phyloP scores from a whole-genome alignment of 192 early-diverging fungal genomes.

The Entomortierella beljakovae region DNA sequence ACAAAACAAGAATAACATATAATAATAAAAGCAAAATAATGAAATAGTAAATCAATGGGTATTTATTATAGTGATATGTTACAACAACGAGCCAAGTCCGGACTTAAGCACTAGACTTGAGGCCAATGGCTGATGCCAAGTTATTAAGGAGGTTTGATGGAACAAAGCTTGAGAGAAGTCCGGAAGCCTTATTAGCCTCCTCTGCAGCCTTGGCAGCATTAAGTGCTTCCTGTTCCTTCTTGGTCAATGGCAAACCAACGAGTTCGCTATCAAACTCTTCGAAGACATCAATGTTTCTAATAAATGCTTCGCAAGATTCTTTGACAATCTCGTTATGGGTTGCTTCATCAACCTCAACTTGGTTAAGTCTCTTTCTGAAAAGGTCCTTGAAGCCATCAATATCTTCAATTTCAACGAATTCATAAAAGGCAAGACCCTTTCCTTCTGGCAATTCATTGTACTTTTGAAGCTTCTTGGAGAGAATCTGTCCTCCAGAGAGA shows the following conservation, averaged over 20 bases:
- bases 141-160: conserved; percentile 33
- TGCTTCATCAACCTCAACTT: conserved; percentile 51
- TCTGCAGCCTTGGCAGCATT: conserved; percentile 17
- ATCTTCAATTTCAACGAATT: conserved; percentile 62
- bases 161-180: conserved; percentile 21
- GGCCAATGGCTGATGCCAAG: conserved; percentile 32
- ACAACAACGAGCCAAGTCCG: not conserved
- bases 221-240: conserved; percentile 41
- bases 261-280: conserved; percentile 53
- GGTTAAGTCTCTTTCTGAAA: conserved; percentile 63
- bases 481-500: conserved; percentile 66
- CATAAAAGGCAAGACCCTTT: conserved; percentile 62
- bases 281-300: conserved; percentile 50
- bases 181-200: conserved; percentile 4
- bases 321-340: conserved; percentile 40
- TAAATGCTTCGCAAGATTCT: conserved; percentile 43
- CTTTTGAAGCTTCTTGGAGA: conserved; percentile 64
- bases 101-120: conserved; percentile 32
- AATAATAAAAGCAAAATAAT: not conserved
- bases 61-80: not conserved
- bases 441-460: conserved; percentile 56
- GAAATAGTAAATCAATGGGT: not conserved
- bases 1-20: conserved; percentile 1
- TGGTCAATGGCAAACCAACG: conserved; percentile 30
- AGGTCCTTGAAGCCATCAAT: conserved; percentile 59